phyloP scores from a whole-genome alignment of 495 filamentous ascomycete genomes.

The Bryoglossum gracile region DNA sequence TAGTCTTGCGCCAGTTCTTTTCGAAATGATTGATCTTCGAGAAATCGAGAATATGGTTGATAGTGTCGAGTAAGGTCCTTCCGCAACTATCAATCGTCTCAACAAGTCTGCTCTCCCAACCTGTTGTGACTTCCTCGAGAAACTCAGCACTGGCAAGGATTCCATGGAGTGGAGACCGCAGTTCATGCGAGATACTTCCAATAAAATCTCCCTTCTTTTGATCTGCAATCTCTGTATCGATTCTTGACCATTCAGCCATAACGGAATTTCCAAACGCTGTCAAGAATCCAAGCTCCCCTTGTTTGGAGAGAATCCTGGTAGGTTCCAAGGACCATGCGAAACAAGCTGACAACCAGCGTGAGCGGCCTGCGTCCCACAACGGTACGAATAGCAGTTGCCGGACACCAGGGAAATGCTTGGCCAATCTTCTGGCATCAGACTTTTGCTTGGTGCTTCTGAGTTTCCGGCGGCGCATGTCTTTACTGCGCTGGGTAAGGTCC shows the following conservation, averaged over 20 bases:
- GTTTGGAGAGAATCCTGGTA: conserved; percentile 37
- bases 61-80: conserved; percentile 68
- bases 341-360: conserved; percentile 61
- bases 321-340: conserved; percentile 53
- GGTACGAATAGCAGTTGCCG: conserved; percentile 52
- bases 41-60: conserved; percentile 65
- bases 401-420: conserved; percentile 39
- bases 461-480: conserved; percentile 7
- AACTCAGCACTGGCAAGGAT: conserved; percentile 34
- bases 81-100: conserved; percentile 70
- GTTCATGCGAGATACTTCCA: conserved; percentile 33
- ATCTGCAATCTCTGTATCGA: conserved; percentile 38
- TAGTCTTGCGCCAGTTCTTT: conserved; percentile 21
- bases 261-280: conserved; percentile 52
- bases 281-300: conserved; percentile 37
- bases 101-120: conserved; percentile 17
- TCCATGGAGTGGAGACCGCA: conserved; percentile 34
- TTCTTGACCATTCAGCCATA: conserved; percentile 50
- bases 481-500: not conserved
- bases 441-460: conserved; percentile 9
- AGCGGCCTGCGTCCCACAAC: conserved; percentile 59
- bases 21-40: conserved; percentile 45
- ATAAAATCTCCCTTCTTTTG: conserved; percentile 38
- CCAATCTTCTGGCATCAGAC: conserved; percentile 19
- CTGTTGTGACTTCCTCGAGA: conserved; percentile 22